Evolutionary conservation across 2,329 filamentous ascomycete species (phyloP).

Genomic region (Ophiostoma triangulosporum): DNA sequence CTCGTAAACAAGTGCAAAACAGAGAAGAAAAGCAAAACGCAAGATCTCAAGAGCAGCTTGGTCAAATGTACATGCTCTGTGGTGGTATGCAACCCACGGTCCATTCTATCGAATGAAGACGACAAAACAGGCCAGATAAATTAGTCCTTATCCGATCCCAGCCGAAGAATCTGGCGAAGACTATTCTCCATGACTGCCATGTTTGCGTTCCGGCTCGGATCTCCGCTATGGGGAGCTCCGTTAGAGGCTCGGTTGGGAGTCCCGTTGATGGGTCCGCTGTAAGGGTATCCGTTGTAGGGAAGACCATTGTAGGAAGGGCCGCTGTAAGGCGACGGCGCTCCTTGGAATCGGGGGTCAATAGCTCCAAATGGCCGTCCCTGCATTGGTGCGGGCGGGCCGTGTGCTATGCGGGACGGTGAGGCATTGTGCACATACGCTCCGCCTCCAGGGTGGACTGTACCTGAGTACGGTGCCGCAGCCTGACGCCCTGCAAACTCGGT

Average conservation of each 20-base stretch:
- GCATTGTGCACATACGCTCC: neutral
- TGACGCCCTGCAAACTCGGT: neutral
- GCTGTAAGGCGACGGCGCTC: neutral
- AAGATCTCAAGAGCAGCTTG: neutral
- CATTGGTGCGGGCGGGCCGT: neutral
- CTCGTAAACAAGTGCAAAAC: neutral
- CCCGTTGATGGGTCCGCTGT: neutral
- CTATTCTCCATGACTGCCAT: conserved; percentile 36
- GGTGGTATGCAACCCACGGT: neutral
- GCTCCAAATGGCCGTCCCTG: neutral
- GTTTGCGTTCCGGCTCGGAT: neutral
- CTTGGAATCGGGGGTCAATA: neutral
- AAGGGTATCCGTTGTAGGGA: neutral
- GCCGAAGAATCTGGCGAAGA: conserved; percentile 39
- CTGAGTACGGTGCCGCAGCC: conserved; percentile 14
- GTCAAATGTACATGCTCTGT: conserved; percentile 5
- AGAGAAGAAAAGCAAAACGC: neutral
- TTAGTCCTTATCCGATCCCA: conserved; percentile 11
- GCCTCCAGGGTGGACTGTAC: conserved; percentile 15
- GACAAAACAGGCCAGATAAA: neutral
- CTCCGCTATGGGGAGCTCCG: neutral
- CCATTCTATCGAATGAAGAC: neutral
- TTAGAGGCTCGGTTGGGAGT: neutral
- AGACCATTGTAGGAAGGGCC: neutral
- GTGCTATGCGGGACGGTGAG: neutral